phyloP scores from a whole-genome alignment of 768 basidiomycete species.

The Lanmaoa pseudosensibilis region DNA sequence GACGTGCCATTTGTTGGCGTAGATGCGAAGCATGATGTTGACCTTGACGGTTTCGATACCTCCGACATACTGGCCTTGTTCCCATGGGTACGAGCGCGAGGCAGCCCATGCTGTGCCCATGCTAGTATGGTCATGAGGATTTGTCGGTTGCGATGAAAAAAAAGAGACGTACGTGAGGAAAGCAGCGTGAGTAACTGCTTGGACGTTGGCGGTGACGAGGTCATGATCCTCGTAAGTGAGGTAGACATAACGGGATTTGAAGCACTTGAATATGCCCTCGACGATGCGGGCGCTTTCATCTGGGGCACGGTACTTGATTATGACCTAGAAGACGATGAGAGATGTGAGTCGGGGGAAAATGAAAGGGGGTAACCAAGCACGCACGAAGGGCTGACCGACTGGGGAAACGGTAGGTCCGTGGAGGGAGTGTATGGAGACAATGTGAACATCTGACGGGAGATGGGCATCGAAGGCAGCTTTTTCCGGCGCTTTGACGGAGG shows the following conservation, averaged over 20 bases:
- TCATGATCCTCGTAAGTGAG: conserved; percentile 97
- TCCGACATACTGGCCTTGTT: conserved; percentile 90
- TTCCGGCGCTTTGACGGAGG: conserved; percentile 96
- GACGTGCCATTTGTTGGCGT: conserved; percentile 97
- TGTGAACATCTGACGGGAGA: conserved; percentile 82
- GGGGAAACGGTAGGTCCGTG: conserved; percentile 92
- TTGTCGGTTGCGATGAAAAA: background rate
- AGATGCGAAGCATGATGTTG: conserved; percentile 95
- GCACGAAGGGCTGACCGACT: conserved; percentile 85
- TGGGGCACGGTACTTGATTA: conserved; percentile 84
- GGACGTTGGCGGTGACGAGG: conserved; percentile 94
- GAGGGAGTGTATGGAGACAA: conserved; percentile 91
- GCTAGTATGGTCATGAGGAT: conserved; percentile 41
- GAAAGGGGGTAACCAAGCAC: conserved; percentile 21
- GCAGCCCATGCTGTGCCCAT: conserved; percentile 98
- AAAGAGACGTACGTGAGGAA: conserved; percentile 72
- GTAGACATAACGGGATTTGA: conserved; percentile 86
- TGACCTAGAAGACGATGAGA: conserved; percentile 51
- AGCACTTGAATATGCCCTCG: conserved; percentile 75
- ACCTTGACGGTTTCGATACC: conserved; percentile 97
- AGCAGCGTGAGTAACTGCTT: conserved; percentile 97
- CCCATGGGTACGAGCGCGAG: conserved; percentile 86
- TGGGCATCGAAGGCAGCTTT: conserved; percentile 83
- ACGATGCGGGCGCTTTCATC: conserved; percentile 73
- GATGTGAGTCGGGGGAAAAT: background rate